Evolutionary conservation across 192 early-diverging fungal species (phyloP), one percentile per base, ranked within the genome.

Genomic region (Gaertneriomyces sp.): DNA sequence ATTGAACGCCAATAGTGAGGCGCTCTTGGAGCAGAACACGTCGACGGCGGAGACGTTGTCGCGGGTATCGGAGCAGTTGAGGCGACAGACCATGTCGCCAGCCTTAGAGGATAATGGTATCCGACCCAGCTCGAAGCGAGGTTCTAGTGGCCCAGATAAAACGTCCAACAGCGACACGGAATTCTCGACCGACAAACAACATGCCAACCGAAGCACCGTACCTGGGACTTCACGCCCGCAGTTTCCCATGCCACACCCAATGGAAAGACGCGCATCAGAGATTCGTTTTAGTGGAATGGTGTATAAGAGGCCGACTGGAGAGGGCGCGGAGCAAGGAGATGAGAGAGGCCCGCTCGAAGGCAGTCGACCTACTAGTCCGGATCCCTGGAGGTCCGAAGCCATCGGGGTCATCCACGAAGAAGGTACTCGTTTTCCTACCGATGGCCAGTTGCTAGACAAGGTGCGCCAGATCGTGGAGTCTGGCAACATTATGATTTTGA

Each of bases 401-500:
- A 6, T 43, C 64, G n/a, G 50, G 45, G 20, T 45, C 45, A 33
- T 10, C 42, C 19, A 54, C 53, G 42, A 25, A 19, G 12, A 25
- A 56, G 20, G 42, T 39, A 17, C 10, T 57, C 12, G 39, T 6
- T 43, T 80, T 80, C 60, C 71, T 4, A 82, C 80, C 41, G 88
- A 93, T 63, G 81, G 88, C 38, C 86, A 88, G 41, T 70, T 94
- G 20, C 63, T 87, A 56, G 64, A 69, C 47, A 84, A 88, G 58
- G 84, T 93, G 46, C 80, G 81, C 40, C 86, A 85, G 46, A 90
- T 96, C 17, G 81, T 96, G 39, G 79, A 85, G 17, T 85, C 87
- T 0, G 87, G 88, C 9, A 90, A 96, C 60, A 71, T 96, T 49
- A 94, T 93, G 93, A 84, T 84, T 41, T 88, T 96, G 39, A 94